Percentiles rank a stretch among this genome's conserved stretches.
These are phyloP conservation scores for Gossypium rotundifolium DNA, from an alignment of 345 rosid genomes.

Conservation along the genomic window DNA sequence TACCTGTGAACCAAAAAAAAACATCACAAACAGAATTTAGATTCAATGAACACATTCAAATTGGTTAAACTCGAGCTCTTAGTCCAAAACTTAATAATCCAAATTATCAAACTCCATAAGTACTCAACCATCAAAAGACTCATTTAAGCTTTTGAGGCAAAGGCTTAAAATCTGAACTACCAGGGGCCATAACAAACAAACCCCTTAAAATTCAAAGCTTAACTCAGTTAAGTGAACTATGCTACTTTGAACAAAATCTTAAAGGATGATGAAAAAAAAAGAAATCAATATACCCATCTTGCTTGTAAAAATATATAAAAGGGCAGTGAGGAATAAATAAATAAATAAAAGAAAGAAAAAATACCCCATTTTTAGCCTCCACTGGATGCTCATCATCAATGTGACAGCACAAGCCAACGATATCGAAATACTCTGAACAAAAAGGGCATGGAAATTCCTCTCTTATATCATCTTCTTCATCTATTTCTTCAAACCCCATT, in stretches of 20 bases:
- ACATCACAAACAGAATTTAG: conserved; percentile 7
- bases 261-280: background rate
- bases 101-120: background rate
- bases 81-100: background rate
- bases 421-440: conserved; percentile 84
- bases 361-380: conserved; percentile 83
- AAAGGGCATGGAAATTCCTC: conserved; percentile 97
- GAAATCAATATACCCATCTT: background rate
- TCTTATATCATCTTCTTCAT: conserved; percentile 80
- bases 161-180: background rate
- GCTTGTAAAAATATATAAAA: background rate
- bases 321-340: conserved; percentile 18
- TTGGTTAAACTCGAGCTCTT: background rate
- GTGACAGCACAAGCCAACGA: conserved; percentile 84
- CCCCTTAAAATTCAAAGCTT: background rate
- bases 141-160: background rate
- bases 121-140: background rate
- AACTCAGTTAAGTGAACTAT: background rate
- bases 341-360: background rate
- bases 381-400: conserved; percentile 83
- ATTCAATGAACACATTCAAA: background rate
- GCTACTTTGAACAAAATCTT: background rate
- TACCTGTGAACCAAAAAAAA: conserved; percentile 45
- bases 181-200: background rate
- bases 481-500: conserved; percentile 78